These are phyloP conservation scores for Sugiyamaella japonica DNA, from an alignment of 1,139 yeast species.

Conservation along the genomic window DNA sequence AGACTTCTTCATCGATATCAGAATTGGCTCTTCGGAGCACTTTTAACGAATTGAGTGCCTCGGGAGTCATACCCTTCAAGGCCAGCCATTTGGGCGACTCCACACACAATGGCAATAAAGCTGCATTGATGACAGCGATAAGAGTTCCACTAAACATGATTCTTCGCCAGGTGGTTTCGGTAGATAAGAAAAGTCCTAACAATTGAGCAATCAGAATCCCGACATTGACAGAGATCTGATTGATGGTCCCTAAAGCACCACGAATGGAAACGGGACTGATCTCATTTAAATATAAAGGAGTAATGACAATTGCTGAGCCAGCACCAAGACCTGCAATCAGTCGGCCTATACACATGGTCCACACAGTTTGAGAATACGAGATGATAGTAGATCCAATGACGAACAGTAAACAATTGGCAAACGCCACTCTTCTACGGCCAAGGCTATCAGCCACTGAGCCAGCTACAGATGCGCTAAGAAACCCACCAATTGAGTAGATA, in stretches of 20 bases:
- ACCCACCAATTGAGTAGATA: constrained; percentile 82
- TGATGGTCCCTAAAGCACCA: constrained; percentile 84
- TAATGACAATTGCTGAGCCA: constrained; percentile 81
- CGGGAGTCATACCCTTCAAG: constrained; percentile 38
- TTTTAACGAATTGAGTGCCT: constrained; percentile 43
- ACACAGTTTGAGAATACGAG: constrained; percentile 51
- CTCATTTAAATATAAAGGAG: constrained; percentile 79
- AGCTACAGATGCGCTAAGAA: constrained; percentile 71
- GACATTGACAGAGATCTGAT: constrained; percentile 77
- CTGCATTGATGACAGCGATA: constrained; percentile 53
- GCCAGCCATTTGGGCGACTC: constrained; percentile 87
- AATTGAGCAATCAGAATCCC: constrained; percentile 82
- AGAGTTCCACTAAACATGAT: constrained; percentile 60
- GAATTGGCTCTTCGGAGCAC: constrained; percentile 36
- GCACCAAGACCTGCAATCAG: constrained; percentile 81
- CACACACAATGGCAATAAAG: constrained; percentile 50
- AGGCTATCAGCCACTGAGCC: constrained; percentile 65
- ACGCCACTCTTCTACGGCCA: constrained; percentile 64
- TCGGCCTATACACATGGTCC: constrained; percentile 62
- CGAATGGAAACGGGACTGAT: constrained; percentile 65
- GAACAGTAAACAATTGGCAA: constrained; percentile 57
- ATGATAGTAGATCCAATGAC: constrained; percentile 69
- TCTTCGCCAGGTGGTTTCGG: constrained; percentile 67
- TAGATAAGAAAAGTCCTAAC: constrained; percentile 68
- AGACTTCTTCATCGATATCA: constrained; percentile 34